phyloP scores from a whole-genome alignment of 495 filamentous ascomycete species.

The Aspergillus heteromorphus region DNA sequence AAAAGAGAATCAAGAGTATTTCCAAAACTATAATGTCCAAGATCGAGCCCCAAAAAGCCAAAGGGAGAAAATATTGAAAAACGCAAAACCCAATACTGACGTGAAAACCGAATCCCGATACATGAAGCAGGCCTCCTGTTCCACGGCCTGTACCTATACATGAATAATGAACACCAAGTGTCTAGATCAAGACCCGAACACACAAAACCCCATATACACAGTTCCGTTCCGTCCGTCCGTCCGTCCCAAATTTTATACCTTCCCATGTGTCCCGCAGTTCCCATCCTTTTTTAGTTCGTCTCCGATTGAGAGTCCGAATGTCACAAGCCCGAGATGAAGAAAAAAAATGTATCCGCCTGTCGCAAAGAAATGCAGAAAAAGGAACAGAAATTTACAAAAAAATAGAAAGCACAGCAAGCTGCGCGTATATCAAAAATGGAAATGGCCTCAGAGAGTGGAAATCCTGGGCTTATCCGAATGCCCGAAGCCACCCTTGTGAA shows the following conservation, averaged over 20 bases:
- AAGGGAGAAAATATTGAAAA: not conserved
- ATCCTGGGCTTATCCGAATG: not conserved
- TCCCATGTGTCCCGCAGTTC: not conserved
- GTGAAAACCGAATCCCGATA: not conserved
- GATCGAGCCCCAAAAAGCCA: no score
- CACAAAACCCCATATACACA: slow-evolving; percentile 4
- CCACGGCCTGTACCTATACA: not conserved
- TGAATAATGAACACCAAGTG: not conserved
- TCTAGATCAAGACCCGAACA: not conserved
- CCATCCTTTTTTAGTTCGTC: not conserved
- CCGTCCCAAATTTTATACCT: not conserved
- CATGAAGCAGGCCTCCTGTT: not conserved
- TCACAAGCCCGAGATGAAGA: not conserved
- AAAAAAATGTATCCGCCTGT: slow-evolving; percentile 1
- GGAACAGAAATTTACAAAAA: not conserved
- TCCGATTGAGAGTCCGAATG: slow-evolving; percentile 4
- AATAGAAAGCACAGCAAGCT: not conserved
- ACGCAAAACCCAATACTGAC: not conserved
- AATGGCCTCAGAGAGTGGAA: not conserved
- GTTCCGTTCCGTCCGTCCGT: not conserved
- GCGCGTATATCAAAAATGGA: not conserved
- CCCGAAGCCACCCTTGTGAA: not conserved
- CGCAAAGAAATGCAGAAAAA: not conserved
- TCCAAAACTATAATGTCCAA: slow-evolving; percentile 4
- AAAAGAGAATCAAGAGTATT: slow-evolving; percentile 5